Evolutionary conservation across 73 alveolate genomes (phyloP).

Genomic region (Stentor coeruleus): DNA sequence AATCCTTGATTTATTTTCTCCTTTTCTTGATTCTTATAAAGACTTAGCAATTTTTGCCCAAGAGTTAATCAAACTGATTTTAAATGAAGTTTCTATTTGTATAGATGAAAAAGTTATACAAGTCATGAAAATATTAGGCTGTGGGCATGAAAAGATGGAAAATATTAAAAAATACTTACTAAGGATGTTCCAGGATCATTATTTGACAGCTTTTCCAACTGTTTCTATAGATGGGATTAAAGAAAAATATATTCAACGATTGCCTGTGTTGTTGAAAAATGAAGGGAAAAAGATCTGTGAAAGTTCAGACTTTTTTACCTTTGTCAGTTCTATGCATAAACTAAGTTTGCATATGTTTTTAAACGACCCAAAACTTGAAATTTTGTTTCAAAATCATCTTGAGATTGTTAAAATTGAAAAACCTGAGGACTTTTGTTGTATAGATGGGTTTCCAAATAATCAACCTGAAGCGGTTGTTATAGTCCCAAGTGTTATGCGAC

Average conservation of each 20-base stretch:
- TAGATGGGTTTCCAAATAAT: slow-evolving; percentile 41
- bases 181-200: background rate
- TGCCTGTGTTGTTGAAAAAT: too few species aligned
- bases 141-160: background rate
- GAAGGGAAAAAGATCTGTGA: too few species aligned
- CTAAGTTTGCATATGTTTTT: slow-evolving; percentile 21
- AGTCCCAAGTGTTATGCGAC: slow-evolving; percentile 33
- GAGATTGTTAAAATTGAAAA: background rate
- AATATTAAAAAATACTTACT: background rate
- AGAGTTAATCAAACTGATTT: background rate
- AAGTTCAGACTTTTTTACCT: slow-evolving; percentile 26
- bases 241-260: too few species aligned
- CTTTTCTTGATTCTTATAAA: slow-evolving; percentile 28
- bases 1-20: slow-evolving; percentile 29
- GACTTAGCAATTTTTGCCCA: slow-evolving; percentile 13
- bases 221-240: background rate
- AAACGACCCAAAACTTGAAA: slow-evolving; percentile 24
- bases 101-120: background rate
- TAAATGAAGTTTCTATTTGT: background rate
- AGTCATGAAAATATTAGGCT: background rate
- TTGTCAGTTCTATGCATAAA: slow-evolving; percentile 26
- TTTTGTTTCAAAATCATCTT: slow-evolving; percentile 10
- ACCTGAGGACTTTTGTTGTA: slow-evolving; percentile 33
- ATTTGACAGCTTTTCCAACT: background rate
- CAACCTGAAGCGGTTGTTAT: slow-evolving; percentile 27